These are phyloP conservation scores for Extremus antarcticus DNA, from an alignment of 495 filamentous ascomycete genomes.

Conservation along the genomic window DNA sequence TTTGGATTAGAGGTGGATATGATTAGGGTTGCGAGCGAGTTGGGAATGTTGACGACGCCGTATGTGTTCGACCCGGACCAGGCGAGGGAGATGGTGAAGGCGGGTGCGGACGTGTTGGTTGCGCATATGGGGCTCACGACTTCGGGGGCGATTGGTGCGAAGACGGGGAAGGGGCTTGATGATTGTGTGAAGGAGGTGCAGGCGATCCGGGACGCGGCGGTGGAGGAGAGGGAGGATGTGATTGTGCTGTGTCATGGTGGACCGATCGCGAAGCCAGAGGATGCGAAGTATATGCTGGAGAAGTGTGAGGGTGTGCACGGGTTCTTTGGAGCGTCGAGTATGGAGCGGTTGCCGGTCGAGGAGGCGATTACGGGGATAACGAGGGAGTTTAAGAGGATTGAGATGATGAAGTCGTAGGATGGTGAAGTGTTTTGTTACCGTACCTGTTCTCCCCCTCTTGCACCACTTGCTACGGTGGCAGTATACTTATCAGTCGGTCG, in stretches of 20 bases:
- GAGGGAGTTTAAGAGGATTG: constrained; percentile 46
- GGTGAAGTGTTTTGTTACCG: no score
- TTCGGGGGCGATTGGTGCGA: constrained; percentile 51
- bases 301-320: constrained; percentile 53
- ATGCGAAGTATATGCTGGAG: constrained; percentile 51
- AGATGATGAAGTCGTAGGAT: background rate
- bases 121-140: constrained; percentile 62
- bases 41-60: constrained; percentile 54
- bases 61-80: constrained; percentile 56
- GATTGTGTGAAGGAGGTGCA: constrained; percentile 49
- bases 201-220: constrained; percentile 50
- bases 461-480: no score
- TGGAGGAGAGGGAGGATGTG: constrained; percentile 42
- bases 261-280: constrained; percentile 49
- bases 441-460: no score
- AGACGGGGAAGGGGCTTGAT: constrained; percentile 48
- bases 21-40: constrained; percentile 42
- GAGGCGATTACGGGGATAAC: constrained; percentile 52
- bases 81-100: constrained; percentile 47
- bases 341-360: constrained; percentile 63
- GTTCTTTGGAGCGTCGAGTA: constrained; percentile 60
- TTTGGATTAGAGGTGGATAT: constrained; percentile 54
- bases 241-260: constrained; percentile 63
- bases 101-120: constrained; percentile 57
- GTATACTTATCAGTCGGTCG: no score